Conservation (phyloP, 1,284 basidiomycete genomes). For the Rhodotorula sp. region DNA sequence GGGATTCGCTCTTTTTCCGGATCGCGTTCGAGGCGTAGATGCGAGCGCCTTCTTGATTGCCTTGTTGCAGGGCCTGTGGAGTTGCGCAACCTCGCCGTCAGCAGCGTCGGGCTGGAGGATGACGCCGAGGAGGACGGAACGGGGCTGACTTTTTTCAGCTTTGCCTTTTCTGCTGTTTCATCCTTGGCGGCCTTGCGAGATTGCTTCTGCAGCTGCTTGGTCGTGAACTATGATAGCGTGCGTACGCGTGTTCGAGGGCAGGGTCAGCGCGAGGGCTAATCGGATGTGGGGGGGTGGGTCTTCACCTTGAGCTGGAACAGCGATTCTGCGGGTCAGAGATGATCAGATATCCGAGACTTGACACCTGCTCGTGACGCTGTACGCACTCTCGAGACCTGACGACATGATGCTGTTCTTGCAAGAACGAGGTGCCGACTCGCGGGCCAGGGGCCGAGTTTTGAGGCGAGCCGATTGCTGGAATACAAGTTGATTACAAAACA, state of each 20-base stretch:
- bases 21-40: conserved; percentile 99
- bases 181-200: conserved; percentile 96
- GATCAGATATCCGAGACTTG: too few relatives aligned
- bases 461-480: neutral
- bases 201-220: conserved; percentile 85
- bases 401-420: conserved; percentile 16
- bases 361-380: too few relatives aligned
- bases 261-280: conserved; percentile 4
- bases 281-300: neutral
- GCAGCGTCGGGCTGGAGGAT: too few relatives aligned
- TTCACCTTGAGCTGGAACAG: conserved; percentile 89
- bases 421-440: neutral
- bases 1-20: conserved; percentile 91
- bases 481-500: neutral
- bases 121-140: neutral
- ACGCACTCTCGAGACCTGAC: conserved; percentile 32
- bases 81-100: too few relatives aligned
- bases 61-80: conserved; percentile 79
- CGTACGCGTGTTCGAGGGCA: neutral
- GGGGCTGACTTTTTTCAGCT: conserved; percentile 79
- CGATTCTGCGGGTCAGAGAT: conserved; percentile 65
- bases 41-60: conserved; percentile 94
- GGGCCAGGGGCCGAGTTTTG: too few relatives aligned
- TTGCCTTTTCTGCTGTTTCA: conserved; percentile 77
- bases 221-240: conserved; percentile 71